Percentiles rank a stretch among this genome's conserved stretches.
Conservation (phyloP, 129 eudicot species). For the Tagetes erecta region DNA sequence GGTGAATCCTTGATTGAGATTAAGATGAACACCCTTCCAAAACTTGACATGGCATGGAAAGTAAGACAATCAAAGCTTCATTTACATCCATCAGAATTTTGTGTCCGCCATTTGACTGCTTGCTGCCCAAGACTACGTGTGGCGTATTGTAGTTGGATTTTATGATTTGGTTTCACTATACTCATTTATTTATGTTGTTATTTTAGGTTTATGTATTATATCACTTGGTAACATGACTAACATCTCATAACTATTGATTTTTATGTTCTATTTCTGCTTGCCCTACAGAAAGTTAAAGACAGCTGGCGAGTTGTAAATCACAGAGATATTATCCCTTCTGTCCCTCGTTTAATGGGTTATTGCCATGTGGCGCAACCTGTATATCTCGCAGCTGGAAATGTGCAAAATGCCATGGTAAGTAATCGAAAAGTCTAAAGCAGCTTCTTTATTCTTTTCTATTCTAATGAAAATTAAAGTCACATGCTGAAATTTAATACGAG, state of each 20-base stretch:
- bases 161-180: not conserved
- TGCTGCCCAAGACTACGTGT: not conserved
- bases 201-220: slow-evolving; percentile 1
- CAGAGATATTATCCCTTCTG: slow-evolving; percentile 96
- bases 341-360: slow-evolving; percentile 98
- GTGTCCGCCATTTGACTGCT: not conserved
- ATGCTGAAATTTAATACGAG: slow-evolving; percentile 10
- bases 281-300: slow-evolving; percentile 76
- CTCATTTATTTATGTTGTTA: not conserved
- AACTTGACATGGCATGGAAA: not conserved
- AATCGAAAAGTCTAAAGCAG: not conserved
- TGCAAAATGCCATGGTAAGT: slow-evolving; percentile 51
- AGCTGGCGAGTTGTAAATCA: slow-evolving; percentile 98
- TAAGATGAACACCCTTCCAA: not conserved
- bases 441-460: slow-evolving; percentile 8
- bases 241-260: not conserved
- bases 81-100: not conserved
- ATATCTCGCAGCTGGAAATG: slow-evolving; percentile 76
- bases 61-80: not conserved
- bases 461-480: slow-evolving; percentile 1
- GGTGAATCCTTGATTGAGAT: not conserved
- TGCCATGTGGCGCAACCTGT: slow-evolving; percentile 99
- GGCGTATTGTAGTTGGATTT: not conserved
- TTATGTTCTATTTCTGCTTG: slow-evolving; percentile 16
- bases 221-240: not conserved